These are phyloP conservation scores for Metschnikowia arizonensis DNA, from an alignment of 805 yeast genomes.

Conservation along the genomic window DNA sequence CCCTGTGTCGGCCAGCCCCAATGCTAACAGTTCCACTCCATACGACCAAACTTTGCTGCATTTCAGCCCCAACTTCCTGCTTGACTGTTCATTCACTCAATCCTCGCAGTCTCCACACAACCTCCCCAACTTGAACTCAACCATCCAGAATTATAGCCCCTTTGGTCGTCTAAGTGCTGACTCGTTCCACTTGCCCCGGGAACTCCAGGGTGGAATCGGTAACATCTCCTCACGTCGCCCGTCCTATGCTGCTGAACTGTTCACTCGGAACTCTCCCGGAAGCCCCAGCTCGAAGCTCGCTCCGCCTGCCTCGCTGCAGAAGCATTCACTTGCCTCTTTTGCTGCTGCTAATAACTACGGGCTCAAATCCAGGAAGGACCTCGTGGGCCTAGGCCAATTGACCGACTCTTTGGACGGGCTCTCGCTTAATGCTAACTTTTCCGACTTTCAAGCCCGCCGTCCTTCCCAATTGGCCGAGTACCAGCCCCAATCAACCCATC, in stretches of 20 bases:
- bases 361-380: conserved; percentile 13
- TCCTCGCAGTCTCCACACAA: neutral
- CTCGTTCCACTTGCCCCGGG: conserved; percentile 49
- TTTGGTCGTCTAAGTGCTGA: conserved; percentile 16
- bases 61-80: neutral
- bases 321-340: conserved; percentile 23
- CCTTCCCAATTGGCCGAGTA: conserved; percentile 39
- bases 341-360: conserved; percentile 30
- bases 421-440: conserved; percentile 31
- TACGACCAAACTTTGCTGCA: neutral
- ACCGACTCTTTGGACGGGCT: conserved; percentile 28
- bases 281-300: neutral
- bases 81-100: neutral
- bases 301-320: conserved; percentile 4
- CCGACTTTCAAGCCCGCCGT: conserved; percentile 40
- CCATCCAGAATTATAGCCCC: neutral
- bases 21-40: neutral
- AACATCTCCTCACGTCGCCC: conserved; percentile 67
- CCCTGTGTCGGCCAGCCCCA: neutral
- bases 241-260: conserved; percentile 65
- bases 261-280: conserved; percentile 32
- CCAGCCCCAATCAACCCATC: neutral
- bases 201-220: conserved; percentile 62
- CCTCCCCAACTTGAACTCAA: neutral
- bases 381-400: conserved; percentile 22